Base-by-base conservation (phyloP, 495 filamentous ascomycete species). In the Penicillium salamii region DNA sequence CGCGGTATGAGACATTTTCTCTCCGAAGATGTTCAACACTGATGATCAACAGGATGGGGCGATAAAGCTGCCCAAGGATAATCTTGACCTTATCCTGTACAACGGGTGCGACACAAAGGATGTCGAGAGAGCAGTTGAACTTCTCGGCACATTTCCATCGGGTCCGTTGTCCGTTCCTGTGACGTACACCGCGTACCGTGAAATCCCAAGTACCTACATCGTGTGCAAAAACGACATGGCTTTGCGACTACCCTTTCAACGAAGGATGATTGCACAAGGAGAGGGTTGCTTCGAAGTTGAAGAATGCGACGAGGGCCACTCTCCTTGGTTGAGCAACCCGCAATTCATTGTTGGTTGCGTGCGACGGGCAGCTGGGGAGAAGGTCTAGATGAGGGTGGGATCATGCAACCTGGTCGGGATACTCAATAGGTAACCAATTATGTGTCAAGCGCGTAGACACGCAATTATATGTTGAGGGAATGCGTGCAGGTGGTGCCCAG, bases 191-290 rank as follows among this genome's bases (percentile, higher is more conserved):
- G 61, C 63, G 2, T 67, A 56, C 23, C 26, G 37, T 2, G 63
- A 61, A 32, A 63, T 64, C 21, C 61, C 63, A 5, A 61, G 59
- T 33, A 66, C 66, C 13, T 72, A 69, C 46, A 57, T 70, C 15
- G 54, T 63, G 18, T 72, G 66, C 44, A 54, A 61, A 34, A 58
- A 70, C 20, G 70, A 74, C 21, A 20, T 47, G n/a, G 59, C 61
- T 6, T 51, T 72, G 31, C 57, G 64, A 7, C 15, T 41, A 3
- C 50, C 45, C 1, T 36, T 56, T 1, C 63, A 67, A 23, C 44
- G 51, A 17, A 39, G 61, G 18, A 67, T 67, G 48, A 59, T 67
- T 42, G 61, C 61, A 0, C 58, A 64, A 37, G 54, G 54, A 3
- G 41, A 51, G 2, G 62, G 59, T 14, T 50, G 37, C 2, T 58